Percentiles rank a stretch among this genome's conserved stretches.
Evolutionary conservation across 1,284 basidiomycete species (phyloP).

Genomic region (Apiotrichum montevideense): DNA sequence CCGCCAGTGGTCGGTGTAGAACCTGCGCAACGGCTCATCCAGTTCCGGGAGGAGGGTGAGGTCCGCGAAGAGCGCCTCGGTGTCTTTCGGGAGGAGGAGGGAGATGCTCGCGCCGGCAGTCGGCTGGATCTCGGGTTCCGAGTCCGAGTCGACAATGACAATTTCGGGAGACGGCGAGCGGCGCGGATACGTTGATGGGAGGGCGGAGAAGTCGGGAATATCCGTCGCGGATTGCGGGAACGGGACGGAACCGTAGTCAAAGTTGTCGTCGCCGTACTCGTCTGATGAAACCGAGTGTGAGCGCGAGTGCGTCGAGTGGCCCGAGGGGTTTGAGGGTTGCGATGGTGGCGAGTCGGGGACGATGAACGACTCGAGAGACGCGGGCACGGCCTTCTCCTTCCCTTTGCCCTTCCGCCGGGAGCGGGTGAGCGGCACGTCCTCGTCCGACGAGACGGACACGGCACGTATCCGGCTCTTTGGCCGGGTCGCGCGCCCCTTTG

Average conservation of each 20-base stretch:
- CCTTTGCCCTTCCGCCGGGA: too few species aligned
- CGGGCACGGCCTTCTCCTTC: too few species aligned
- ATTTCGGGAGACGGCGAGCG: not conserved
- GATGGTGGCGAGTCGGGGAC: not conserved
- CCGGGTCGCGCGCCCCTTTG: too few species aligned
- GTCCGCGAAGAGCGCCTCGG: slow-evolving; percentile 1
- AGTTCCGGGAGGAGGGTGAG: slow-evolving; percentile 22
- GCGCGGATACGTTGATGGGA: slow-evolving; percentile 3
- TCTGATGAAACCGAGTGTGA: not conserved
- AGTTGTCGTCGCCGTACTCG: slow-evolving; percentile 7
- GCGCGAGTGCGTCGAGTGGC: not conserved
- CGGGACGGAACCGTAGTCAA: not conserved
- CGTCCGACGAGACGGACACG: too few species aligned
- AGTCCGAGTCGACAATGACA: not conserved
- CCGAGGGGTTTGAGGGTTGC: not conserved
- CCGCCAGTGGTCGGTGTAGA: slow-evolving; percentile 36
- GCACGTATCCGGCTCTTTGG: too few species aligned
- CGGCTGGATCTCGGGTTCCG: not conserved
- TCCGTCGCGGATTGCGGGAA: not conserved
- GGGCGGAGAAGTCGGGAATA: slow-evolving; percentile 11
- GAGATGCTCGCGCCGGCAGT: not conserved
- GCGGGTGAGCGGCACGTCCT: too few species aligned
- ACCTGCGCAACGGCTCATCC: slow-evolving; percentile 18
- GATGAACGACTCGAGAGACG: not conserved
- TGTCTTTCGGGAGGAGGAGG: not conserved